Conservation (phyloP, 345 rosid species). For the Psidium guajava region DNA sequence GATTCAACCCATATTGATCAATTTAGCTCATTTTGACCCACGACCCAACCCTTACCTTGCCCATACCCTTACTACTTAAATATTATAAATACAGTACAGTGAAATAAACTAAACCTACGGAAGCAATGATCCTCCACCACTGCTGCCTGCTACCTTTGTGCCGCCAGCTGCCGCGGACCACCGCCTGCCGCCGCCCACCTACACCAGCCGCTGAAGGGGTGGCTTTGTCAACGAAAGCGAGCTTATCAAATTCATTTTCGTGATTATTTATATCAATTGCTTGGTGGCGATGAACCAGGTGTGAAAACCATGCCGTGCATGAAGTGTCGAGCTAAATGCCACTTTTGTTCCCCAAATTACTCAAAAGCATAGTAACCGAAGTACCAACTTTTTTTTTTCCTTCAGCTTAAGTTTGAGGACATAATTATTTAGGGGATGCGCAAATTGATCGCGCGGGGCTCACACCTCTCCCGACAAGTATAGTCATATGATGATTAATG, state of each 20-base stretch:
- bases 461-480: background rate
- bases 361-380: slow-evolving; percentile 6
- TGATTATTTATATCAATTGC: slow-evolving; percentile 26
- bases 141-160: too few relatives aligned
- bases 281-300: slow-evolving; percentile 18
- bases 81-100: too few relatives aligned
- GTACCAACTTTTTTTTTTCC: background rate
- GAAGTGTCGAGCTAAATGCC: slow-evolving; percentile 54
- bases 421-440: background rate
- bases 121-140: too few relatives aligned
- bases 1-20: too few relatives aligned
- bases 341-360: slow-evolving; percentile 62
- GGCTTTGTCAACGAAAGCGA: slow-evolving; percentile 50
- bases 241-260: slow-evolving; percentile 26
- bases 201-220: slow-evolving; percentile 41
- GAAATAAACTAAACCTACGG: too few relatives aligned
- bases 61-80: too few relatives aligned
- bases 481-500: too few relatives aligned
- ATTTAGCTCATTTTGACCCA: too few relatives aligned
- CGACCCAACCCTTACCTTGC: too few relatives aligned
- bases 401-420: background rate
- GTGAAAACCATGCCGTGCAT: slow-evolving; percentile 27
- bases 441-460: background rate
- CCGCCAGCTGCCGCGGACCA: too few relatives aligned
- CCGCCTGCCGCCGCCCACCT: too few relatives aligned